A percentile compares a stretch with the other conserved stretches of the same genome.
Conservation (phyloP, 257 asterid genomes). For the Plantago elongata region DNA sequence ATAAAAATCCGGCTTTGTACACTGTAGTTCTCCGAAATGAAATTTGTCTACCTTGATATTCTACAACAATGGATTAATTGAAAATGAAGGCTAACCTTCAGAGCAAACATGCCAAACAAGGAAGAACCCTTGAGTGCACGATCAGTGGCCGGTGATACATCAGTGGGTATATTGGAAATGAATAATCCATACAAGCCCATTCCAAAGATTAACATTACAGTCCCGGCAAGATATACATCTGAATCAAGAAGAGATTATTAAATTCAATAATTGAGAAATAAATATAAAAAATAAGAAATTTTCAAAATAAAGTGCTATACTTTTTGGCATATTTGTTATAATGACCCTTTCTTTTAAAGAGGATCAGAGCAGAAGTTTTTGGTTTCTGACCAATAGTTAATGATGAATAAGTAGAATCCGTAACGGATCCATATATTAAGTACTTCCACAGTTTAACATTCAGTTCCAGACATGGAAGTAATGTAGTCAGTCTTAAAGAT, state of each 20-base stretch:
- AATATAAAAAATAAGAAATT: background rate
- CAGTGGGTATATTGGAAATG: slow-evolving; percentile 57
- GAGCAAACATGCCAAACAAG: slow-evolving; percentile 79
- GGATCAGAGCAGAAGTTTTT: too few species aligned
- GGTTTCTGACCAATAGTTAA: too few species aligned
- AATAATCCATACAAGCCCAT: slow-evolving; percentile 94
- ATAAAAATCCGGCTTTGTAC: too few species aligned
- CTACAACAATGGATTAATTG: background rate
- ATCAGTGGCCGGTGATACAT: slow-evolving; percentile 41
- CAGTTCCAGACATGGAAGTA: too few species aligned
- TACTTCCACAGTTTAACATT: too few species aligned
- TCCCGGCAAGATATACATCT: slow-evolving; percentile 94
- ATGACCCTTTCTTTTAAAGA: background rate
- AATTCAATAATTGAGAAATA: slow-evolving; percentile 10
- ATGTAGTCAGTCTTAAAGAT: too few species aligned
- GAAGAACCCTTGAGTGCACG: slow-evolving; percentile 89
- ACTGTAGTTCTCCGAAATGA: too few species aligned
- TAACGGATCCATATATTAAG: too few species aligned
- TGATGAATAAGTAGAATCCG: too few species aligned
- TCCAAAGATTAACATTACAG: slow-evolving; percentile 91
- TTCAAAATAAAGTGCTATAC: background rate
- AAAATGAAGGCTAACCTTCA: slow-evolving; percentile 38
- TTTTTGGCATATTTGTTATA: too few species aligned
- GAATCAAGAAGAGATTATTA: slow-evolving; percentile 12
- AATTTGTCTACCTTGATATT: background rate